Evolutionary conservation across 2,329 filamentous ascomycete genomes (phyloP).

Genomic region (Penicillium sp.): DNA sequence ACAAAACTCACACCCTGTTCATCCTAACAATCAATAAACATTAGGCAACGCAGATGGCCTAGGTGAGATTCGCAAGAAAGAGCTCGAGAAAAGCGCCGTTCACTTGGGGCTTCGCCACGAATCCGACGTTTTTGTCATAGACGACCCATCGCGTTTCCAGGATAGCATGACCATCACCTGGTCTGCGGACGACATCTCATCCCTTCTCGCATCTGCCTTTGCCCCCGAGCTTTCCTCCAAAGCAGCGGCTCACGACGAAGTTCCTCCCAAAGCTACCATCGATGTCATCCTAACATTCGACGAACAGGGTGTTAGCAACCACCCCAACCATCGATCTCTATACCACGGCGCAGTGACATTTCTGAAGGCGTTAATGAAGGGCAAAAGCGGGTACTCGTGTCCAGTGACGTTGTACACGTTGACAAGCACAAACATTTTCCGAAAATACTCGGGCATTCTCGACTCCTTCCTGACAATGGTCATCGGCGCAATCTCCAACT

Average conservation of each 20-base stretch:
- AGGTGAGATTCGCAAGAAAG: slow-evolving; percentile 74
- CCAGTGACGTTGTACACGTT: slow-evolving; percentile 86
- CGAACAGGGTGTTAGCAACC: slow-evolving; percentile 70
- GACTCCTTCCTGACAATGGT: slow-evolving; percentile 71
- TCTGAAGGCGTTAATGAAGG: slow-evolving; percentile 61
- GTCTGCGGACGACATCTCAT: slow-evolving; percentile 66
- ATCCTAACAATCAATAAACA: not conserved
- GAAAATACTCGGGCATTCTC: slow-evolving; percentile 78
- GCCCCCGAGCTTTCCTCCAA: slow-evolving; percentile 57
- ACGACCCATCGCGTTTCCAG: slow-evolving; percentile 71
- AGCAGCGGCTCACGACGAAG: slow-evolving; percentile 23
- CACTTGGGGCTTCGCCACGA: slow-evolving; percentile 68
- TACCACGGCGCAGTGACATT: slow-evolving; percentile 78
- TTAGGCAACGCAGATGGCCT: slow-evolving; percentile 80
- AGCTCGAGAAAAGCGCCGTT: slow-evolving; percentile 76
- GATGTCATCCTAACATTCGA: slow-evolving; percentile 92
- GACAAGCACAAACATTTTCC: slow-evolving; percentile 63
- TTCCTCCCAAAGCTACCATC: slow-evolving; percentile 55
- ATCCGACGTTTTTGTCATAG: slow-evolving; percentile 80
- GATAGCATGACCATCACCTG: slow-evolving; percentile 84
- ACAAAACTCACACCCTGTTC: not conserved
- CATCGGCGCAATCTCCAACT: slow-evolving; percentile 45
- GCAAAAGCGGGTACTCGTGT: slow-evolving; percentile 60
- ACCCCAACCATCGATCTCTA: slow-evolving; percentile 90
- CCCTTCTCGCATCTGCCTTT: slow-evolving; percentile 69